Conservation (phyloP, 2,329 filamentous ascomycete genomes). For the Fusarium coicis region DNA sequence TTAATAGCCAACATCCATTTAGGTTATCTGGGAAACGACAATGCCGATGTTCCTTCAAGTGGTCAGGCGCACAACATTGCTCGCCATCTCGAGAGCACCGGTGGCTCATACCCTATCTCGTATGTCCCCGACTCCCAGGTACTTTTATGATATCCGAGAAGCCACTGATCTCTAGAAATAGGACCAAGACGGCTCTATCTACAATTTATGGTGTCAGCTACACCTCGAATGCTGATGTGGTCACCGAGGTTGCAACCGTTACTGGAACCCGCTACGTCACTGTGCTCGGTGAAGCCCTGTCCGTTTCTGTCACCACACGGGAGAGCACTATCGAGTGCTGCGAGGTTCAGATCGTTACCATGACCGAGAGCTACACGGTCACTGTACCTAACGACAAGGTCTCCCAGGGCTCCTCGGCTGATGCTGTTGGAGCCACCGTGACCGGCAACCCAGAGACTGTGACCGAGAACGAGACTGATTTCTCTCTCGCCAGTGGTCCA, state of each 20-base stretch:
- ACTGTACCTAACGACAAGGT: constrained; percentile 40
- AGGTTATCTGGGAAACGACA: neutral
- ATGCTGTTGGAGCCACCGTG: constrained; percentile 35
- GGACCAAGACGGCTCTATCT: constrained; percentile 48
- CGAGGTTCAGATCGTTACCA: constrained; percentile 34
- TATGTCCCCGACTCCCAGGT: constrained; percentile 36
- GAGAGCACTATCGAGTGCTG: constrained; percentile 40
- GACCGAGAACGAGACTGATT: constrained; percentile 45
- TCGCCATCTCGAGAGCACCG: constrained; percentile 27
- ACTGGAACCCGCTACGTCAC: constrained; percentile 47
- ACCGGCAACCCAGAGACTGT: constrained; percentile 48
- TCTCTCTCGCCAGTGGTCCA: constrained; percentile 44
- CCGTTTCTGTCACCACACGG: constrained; percentile 41
- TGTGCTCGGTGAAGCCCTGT: constrained; percentile 38
- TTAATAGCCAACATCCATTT: neutral
- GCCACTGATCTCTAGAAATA: constrained; percentile 27
- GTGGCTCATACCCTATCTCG: constrained; percentile 49
- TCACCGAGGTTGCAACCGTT: constrained; percentile 39
- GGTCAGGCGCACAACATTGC: constrained; percentile 1
- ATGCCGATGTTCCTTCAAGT: neutral
- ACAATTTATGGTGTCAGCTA: constrained; percentile 49
- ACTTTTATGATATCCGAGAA: neutral
- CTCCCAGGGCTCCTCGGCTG: constrained; percentile 27
- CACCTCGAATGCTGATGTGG: constrained; percentile 25
- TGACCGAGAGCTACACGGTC: constrained; percentile 45